Conservation (phyloP, 2,329 filamentous ascomycete species). For the Lithohypha guttulata region DNA sequence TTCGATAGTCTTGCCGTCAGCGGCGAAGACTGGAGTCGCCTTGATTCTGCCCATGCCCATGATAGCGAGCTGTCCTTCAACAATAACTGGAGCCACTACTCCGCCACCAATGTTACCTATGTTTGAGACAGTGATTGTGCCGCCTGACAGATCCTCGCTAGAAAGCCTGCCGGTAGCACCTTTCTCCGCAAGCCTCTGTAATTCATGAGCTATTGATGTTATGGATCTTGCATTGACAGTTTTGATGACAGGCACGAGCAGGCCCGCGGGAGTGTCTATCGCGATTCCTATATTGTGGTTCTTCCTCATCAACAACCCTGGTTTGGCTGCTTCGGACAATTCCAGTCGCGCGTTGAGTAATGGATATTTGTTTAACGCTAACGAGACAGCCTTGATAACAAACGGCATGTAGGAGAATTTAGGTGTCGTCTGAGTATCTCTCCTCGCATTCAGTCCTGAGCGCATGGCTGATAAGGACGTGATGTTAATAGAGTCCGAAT, state of each 20-base stretch:
- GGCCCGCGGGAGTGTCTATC: slow-evolving; percentile 81
- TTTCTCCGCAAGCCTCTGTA: slow-evolving; percentile 60
- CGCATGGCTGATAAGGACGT: slow-evolving; percentile 63
- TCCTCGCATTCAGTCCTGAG: slow-evolving; percentile 59
- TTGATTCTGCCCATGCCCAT: slow-evolving; percentile 75
- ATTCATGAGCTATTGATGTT: slow-evolving; percentile 63
- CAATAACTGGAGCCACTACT: slow-evolving; percentile 82
- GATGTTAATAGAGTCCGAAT: slow-evolving; percentile 81
- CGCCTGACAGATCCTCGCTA: slow-evolving; percentile 65
- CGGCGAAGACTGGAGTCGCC: slow-evolving; percentile 66
- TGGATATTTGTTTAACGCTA: slow-evolving; percentile 71
- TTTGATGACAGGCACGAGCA: slow-evolving; percentile 84
- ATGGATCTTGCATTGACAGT: slow-evolving; percentile 71
- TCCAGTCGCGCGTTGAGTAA: slow-evolving; percentile 82
- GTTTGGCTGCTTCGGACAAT: slow-evolving; percentile 50
- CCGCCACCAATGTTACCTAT: slow-evolving; percentile 92
- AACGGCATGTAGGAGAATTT: slow-evolving; percentile 89
- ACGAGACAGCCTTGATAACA: slow-evolving; percentile 87
- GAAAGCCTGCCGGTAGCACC: slow-evolving; percentile 66
- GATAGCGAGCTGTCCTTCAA: slow-evolving; percentile 83
- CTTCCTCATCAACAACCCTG: slow-evolving; percentile 63
- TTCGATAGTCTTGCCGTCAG: slow-evolving; percentile 47
- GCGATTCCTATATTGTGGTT: slow-evolving; percentile 93
- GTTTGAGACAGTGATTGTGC: slow-evolving; percentile 92
- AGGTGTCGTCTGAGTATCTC: slow-evolving; percentile 32